Conservation (phyloP, 2,329 filamentous ascomycete species). For the Neoscytalidium dimidiatum region DNA sequence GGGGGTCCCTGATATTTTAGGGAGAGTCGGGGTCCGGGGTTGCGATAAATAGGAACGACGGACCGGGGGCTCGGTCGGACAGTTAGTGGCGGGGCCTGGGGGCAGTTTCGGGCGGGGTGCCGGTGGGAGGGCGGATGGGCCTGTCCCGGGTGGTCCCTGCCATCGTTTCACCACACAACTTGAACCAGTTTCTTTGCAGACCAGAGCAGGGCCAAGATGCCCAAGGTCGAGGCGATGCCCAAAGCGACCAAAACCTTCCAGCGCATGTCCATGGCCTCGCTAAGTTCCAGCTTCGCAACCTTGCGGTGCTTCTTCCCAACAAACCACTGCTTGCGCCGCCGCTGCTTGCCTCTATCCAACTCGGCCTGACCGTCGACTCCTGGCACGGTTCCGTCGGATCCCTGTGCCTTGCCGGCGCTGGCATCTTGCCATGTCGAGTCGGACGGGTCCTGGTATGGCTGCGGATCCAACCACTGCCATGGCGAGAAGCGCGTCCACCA, state of each 20-base stretch:
- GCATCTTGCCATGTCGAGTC: constrained; percentile 29
- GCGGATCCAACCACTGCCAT: constrained; percentile 39
- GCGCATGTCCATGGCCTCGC: constrained; percentile 64
- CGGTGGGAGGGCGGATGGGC: background rate
- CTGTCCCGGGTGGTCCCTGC: background rate
- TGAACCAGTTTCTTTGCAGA: constrained; percentile 18
- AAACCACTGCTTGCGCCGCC: constrained; percentile 34
- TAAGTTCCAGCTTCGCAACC: constrained; percentile 62
- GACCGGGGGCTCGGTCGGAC: background rate
- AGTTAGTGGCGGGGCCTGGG: no score
- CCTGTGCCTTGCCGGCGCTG: constrained; percentile 25
- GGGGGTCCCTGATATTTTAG: background rate
- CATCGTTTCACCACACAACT: constrained; percentile 9
- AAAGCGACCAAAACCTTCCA: constrained; percentile 56
- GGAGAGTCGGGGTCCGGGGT: background rate
- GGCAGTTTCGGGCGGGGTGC: background rate
- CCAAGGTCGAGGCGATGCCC: constrained; percentile 41
- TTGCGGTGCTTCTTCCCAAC: constrained; percentile 51
- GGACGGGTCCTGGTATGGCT: constrained; percentile 46
- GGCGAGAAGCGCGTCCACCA: constrained; percentile 41
- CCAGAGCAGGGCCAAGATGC: constrained; percentile 31
- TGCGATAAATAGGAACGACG: background rate
- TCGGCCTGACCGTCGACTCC: constrained; percentile 12
- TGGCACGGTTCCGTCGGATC: constrained; percentile 19
- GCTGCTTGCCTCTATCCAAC: background rate